Conservation (phyloP, 257 asterid genomes). For the Lantana camara region DNA sequence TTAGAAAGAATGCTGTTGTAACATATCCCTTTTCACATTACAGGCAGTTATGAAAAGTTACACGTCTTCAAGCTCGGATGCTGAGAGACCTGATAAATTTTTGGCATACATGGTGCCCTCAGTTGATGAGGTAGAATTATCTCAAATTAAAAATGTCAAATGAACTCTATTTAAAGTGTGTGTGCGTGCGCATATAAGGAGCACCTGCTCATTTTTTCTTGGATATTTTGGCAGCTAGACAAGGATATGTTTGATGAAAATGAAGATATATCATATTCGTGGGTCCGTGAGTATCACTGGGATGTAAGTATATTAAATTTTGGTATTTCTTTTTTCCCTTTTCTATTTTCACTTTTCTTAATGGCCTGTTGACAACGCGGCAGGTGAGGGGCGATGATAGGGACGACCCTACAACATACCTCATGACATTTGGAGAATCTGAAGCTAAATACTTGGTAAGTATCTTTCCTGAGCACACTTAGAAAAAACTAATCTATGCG, state of each 20-base stretch:
- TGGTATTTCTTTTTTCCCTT: not conserved
- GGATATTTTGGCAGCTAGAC: constrained; percentile 60
- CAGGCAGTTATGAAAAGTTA: constrained; percentile 98
- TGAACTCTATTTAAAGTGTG: too few species aligned
- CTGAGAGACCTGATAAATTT: constrained; percentile 69
- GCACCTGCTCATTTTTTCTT: constrained; percentile 19
- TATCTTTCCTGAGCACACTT: not conserved
- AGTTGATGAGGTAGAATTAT: constrained; percentile 63
- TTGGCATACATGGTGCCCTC: constrained; percentile 96
- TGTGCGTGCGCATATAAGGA: too few species aligned
- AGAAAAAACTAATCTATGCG: not conserved
- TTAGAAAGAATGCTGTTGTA: constrained; percentile 1
- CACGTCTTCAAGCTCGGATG: constrained; percentile 55
- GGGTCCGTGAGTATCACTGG: constrained; percentile 95
- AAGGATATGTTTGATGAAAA: constrained; percentile 86
- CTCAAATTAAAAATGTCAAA: not conserved
- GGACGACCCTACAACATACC: constrained; percentile 81
- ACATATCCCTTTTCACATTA: constrained; percentile 22
- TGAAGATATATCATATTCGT: constrained; percentile 82
- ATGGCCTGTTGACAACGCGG: constrained; percentile 25
- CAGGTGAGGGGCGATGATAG: constrained; percentile 87
- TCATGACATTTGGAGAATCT: constrained; percentile 66
- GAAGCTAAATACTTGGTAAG: constrained; percentile 72
- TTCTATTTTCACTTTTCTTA: constrained; percentile 19
- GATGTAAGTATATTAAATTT: constrained; percentile 60